Evolutionary conservation across 1,284 basidiomycete genomes (phyloP).

Genomic region (Trametes versicolor): DNA sequence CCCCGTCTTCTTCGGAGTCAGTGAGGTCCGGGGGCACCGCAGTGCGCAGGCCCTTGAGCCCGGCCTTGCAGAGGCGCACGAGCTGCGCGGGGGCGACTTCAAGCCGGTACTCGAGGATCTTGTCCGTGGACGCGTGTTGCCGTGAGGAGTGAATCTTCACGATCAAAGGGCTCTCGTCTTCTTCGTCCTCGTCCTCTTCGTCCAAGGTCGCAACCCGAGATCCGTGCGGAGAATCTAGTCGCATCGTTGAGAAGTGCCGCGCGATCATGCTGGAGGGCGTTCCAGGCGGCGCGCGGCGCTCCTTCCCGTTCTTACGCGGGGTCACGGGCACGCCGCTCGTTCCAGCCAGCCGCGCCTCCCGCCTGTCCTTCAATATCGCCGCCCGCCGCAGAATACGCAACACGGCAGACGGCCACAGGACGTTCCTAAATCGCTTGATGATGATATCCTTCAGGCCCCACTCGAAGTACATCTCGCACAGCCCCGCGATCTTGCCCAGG

Average conservation of each 20-base stretch:
- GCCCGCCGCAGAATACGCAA: slow-evolving; percentile 72
- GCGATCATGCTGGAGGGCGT: slow-evolving; percentile 68
- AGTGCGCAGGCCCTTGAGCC: slow-evolving; percentile 68
- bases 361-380: slow-evolving; percentile 55
- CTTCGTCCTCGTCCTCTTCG: slow-evolving; percentile 39
- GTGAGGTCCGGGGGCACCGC: slow-evolving; percentile 54
- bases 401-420: slow-evolving; percentile 77
- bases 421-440: slow-evolving; percentile 79
- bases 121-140: slow-evolving; percentile 72
- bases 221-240: slow-evolving; percentile 40
- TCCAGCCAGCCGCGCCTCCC: slow-evolving; percentile 11
- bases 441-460: slow-evolving; percentile 87
- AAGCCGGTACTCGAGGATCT: slow-evolving; percentile 75
- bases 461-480: slow-evolving; percentile 89
- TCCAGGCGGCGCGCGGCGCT: slow-evolving; percentile 40
- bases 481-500: slow-evolving; percentile 73
- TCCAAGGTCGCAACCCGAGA: slow-evolving; percentile 4
- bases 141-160: slow-evolving; percentile 57
- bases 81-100: slow-evolving; percentile 73
- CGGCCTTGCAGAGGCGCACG: slow-evolving; percentile 68
- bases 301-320: slow-evolving; percentile 49
- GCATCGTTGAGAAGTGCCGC: slow-evolving; percentile 60
- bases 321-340: slow-evolving; percentile 46
- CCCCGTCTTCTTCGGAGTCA: slow-evolving; percentile 52
- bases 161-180: slow-evolving; percentile 50